Conservation (phyloP, 2,329 filamentous ascomycete genomes). For the Setomelanomma holmii region DNA sequence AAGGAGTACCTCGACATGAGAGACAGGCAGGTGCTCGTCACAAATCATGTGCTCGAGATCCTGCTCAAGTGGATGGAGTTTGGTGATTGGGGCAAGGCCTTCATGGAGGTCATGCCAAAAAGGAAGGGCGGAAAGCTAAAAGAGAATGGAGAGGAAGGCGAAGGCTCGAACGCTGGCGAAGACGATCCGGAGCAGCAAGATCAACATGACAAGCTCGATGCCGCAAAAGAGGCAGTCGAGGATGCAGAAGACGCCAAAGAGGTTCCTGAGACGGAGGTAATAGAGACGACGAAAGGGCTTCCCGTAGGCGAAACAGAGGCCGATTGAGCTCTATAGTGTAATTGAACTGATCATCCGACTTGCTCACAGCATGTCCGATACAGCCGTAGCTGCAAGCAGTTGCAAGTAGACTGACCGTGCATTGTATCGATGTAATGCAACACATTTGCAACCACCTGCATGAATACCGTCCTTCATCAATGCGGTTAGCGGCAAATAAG, state of each 20-base stretch:
- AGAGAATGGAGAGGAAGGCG: slow-evolving; percentile 23
- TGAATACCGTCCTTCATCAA: too few relatives aligned
- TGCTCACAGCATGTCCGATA: neutral
- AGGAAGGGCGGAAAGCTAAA: slow-evolving; percentile 81
- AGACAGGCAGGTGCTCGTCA: slow-evolving; percentile 83
- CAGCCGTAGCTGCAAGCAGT: too few relatives aligned
- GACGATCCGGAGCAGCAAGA: slow-evolving; percentile 13
- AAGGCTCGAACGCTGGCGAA: slow-evolving; percentile 21
- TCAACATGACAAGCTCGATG: slow-evolving; percentile 17
- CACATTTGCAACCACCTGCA: too few relatives aligned
- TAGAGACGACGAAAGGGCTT: slow-evolving; percentile 7
- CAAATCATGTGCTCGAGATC: slow-evolving; percentile 96
- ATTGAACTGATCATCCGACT: neutral
- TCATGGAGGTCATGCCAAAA: slow-evolving; percentile 86
- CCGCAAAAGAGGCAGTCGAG: slow-evolving; percentile 14
- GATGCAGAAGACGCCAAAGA: slow-evolving; percentile 1
- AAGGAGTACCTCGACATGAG: slow-evolving; percentile 94
- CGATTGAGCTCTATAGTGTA: neutral
- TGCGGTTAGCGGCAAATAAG: slow-evolving; percentile 36
- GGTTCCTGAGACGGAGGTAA: slow-evolving; percentile 3
- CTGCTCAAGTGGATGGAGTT: slow-evolving; percentile 92
- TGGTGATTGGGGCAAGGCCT: slow-evolving; percentile 90
- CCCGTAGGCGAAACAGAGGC: slow-evolving; percentile 7
- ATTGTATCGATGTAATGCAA: too few relatives aligned
- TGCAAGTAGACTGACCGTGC: too few relatives aligned